A percentile compares a stretch with the other conserved stretches of the same genome.
Evolutionary conservation across 2,329 filamentous ascomycete species (phyloP).

Genomic region (Beauveria brongniartii): DNA sequence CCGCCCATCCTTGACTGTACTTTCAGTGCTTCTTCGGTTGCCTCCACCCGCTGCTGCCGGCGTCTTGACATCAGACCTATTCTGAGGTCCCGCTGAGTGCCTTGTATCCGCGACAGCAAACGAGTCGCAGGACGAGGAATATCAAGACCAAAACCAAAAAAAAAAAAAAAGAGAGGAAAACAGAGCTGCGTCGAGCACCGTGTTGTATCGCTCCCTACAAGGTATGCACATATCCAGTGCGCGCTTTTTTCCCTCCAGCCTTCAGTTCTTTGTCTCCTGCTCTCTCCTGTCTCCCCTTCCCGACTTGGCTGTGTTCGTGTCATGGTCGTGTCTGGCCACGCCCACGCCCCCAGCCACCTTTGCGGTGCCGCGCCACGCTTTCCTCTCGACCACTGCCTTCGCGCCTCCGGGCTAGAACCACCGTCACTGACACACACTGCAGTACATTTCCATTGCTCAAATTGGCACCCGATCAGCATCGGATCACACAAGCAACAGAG

Average conservation of each 20-base stretch:
- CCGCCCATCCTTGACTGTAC: neutral
- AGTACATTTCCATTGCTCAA: neutral
- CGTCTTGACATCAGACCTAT: neutral
- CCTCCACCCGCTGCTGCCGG: neutral
- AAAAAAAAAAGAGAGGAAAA: neutral
- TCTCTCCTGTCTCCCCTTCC: neutral
- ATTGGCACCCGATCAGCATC: neutral
- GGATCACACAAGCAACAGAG: neutral
- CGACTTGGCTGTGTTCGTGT: conserved; percentile 2
- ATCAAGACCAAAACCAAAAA: neutral
- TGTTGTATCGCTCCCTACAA: neutral
- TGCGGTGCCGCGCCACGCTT: neutral
- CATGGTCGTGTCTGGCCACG: neutral
- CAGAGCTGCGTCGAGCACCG: neutral
- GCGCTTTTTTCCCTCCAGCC: neutral
- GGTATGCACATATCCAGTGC: neutral
- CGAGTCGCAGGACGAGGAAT: neutral
- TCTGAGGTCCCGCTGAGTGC: neutral
- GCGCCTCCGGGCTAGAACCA: neutral
- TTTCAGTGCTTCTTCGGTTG: neutral
- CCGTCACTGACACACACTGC: neutral
- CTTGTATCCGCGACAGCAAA: neutral
- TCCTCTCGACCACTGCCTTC: neutral
- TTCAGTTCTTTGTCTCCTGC: neutral
- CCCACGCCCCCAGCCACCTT: conserved; percentile 3